Evolutionary conservation across 2,329 filamentous ascomycete genomes (phyloP).

Genomic region (Paecilomyces formosus): DNA sequence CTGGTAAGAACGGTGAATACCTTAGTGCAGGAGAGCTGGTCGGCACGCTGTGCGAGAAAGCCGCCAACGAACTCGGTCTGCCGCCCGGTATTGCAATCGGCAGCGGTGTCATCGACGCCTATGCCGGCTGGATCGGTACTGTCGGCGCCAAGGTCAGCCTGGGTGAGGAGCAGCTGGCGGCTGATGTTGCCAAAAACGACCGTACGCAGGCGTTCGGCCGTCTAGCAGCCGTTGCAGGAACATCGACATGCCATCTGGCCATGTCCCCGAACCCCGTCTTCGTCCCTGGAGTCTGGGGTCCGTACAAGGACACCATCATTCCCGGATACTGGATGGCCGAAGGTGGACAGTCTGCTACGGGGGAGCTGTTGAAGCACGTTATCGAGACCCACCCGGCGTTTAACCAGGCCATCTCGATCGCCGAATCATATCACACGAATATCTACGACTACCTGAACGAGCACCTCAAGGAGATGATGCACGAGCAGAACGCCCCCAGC

Average conservation of each 20-base stretch:
- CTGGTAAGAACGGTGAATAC: constrained; percentile 76
- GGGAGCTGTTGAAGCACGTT: constrained; percentile 87
- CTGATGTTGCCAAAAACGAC: constrained; percentile 67
- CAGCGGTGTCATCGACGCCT: constrained; percentile 95
- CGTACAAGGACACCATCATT: constrained; percentile 88
- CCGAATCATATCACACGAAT: constrained; percentile 74
- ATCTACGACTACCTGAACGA: constrained; percentile 94
- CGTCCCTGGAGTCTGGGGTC: constrained; percentile 92
- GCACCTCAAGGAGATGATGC: constrained; percentile 69
- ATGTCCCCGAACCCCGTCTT: constrained; percentile 93
- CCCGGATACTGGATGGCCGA: constrained; percentile 96
- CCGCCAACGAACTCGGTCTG: constrained; percentile 75
- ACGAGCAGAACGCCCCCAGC: constrained; percentile 61
- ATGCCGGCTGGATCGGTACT: constrained; percentile 97
- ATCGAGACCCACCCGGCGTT: constrained; percentile 92
- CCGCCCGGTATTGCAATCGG: constrained; percentile 84
- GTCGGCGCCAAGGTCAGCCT: constrained; percentile 93
- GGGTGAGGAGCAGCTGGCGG: constrained; percentile 58
- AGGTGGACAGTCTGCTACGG: constrained; percentile 92
- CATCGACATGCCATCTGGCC: constrained; percentile 93
- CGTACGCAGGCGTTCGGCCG: constrained; percentile 88
- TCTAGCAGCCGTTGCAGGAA: constrained; percentile 88
- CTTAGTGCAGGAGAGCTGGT: constrained; percentile 87
- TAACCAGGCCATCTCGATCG: constrained; percentile 68
- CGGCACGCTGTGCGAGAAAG: constrained; percentile 74